Evolutionary conservation across 202 grass and related monocot genomes (phyloP).

Genomic region (Eragrostis tef): DNA sequence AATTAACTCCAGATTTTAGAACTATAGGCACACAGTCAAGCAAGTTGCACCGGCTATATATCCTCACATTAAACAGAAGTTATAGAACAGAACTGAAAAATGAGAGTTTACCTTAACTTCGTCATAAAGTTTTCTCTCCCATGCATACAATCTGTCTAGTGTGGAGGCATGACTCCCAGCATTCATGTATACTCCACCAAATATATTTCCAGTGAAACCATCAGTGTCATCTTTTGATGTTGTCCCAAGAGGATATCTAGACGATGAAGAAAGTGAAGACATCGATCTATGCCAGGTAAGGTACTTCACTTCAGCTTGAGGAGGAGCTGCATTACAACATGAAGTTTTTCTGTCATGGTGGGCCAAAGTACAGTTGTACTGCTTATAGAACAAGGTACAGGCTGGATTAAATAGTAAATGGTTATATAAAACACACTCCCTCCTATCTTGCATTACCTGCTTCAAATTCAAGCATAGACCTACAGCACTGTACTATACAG

Average conservation of each 20-base stretch:
- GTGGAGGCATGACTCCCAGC: constrained; percentile 93
- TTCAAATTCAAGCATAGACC: constrained; percentile 12
- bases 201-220: constrained; percentile 66
- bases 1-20: neutral
- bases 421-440: neutral
- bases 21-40: neutral
- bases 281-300: constrained; percentile 87
- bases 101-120: constrained; percentile 83
- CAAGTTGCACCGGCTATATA: neutral
- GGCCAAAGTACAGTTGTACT: constrained; percentile 32
- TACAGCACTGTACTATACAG: neutral
- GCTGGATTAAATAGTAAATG: too few relatives aligned
- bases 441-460: constrained; percentile 1
- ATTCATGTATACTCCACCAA: constrained; percentile 83
- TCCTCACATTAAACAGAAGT: constrained; percentile 27
- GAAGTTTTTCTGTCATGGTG: constrained; percentile 40
- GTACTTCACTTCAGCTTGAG: constrained; percentile 69
- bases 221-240: constrained; percentile 63
- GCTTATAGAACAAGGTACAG: neutral
- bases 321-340: constrained; percentile 69
- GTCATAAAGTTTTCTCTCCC: constrained; percentile 99
- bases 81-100: constrained; percentile 35
- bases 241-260: constrained; percentile 67
- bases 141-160: constrained; percentile 90
- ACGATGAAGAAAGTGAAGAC: constrained; percentile 92